A percentile compares a stretch with the other conserved stretches of the same genome.
Conservation (phyloP, 495 filamentous ascomycete species). For the Tuber brumale region DNA sequence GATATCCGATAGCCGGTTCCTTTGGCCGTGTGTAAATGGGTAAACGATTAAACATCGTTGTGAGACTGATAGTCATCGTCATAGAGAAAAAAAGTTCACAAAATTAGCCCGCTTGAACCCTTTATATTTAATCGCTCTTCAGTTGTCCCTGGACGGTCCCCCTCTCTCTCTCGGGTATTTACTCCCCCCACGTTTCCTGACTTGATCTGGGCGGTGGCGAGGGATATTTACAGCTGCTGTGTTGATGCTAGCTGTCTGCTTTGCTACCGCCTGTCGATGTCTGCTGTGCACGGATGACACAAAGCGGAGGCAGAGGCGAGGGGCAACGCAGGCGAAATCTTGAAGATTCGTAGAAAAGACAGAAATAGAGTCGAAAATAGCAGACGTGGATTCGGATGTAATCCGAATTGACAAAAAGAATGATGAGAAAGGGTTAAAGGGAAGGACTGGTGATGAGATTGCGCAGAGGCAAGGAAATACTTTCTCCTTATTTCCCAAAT, state of each 20-base stretch:
- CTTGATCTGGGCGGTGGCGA: slow-evolving; percentile 4
- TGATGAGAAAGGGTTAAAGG: neutral
- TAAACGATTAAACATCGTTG: slow-evolving; percentile 40
- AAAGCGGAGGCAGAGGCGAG: slow-evolving; percentile 12
- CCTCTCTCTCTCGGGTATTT: neutral
- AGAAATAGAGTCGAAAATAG: slow-evolving; percentile 17
- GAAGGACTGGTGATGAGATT: slow-evolving; percentile 15
- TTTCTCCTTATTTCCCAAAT: neutral
- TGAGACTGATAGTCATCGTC: slow-evolving; percentile 30
- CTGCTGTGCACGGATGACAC: slow-evolving; percentile 14
- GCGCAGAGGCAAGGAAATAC: slow-evolving; percentile 10
- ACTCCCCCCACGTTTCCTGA: neutral
- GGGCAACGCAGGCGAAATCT: slow-evolving; percentile 12
- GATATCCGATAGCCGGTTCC: slow-evolving; percentile 40
- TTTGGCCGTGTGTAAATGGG: slow-evolving; percentile 39
- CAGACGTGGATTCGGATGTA: neutral
- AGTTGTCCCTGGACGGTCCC: neutral
- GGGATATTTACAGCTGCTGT: slow-evolving; percentile 18
- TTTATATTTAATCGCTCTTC: slow-evolving; percentile 11
- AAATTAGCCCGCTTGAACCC: slow-evolving; percentile 14
- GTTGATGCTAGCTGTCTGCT: slow-evolving; percentile 9
- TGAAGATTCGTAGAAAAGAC: slow-evolving; percentile 1
- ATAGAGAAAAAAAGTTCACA: slow-evolving; percentile 8
- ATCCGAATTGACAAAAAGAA: neutral
- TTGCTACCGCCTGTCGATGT: neutral